Conservation (phyloP, 768 basidiomycete species). For the Naganishia vaughanmartiniae region DNA sequence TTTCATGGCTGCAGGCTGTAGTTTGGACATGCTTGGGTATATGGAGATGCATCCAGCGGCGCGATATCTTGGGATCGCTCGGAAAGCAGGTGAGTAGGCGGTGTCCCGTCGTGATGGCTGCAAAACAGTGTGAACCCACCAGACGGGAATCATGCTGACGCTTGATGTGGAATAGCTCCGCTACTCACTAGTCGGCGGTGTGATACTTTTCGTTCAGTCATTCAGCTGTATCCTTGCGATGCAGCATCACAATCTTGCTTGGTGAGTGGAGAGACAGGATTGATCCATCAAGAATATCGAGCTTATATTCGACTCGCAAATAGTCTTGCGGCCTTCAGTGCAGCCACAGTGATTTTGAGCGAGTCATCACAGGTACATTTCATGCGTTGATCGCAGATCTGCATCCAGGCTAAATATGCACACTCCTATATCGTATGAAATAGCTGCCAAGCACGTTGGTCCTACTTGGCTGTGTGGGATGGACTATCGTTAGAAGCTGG, state of each 20-base stretch:
- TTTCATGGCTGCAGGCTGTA: constrained; percentile 15
- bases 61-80: neutral
- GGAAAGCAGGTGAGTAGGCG: constrained; percentile 10
- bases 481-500: constrained; percentile 5
- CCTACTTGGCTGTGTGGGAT: neutral
- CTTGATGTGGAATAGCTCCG: neutral
- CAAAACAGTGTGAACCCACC: no score
- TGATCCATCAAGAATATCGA: neutral
- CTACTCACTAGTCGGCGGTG: neutral
- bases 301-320: neutral
- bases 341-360: constrained; percentile 14
- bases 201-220: constrained; percentile 17
- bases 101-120: neutral
- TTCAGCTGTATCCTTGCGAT: constrained; percentile 9
- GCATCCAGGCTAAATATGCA: neutral
- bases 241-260: constrained; percentile 17
- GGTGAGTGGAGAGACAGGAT: neutral
- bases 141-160: neutral
- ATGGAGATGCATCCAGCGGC: constrained; percentile 4
- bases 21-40: constrained; percentile 10
- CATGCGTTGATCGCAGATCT: neutral
- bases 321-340: constrained; percentile 12
- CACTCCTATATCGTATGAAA: neutral
- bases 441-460: constrained; percentile 9
- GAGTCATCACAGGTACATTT: neutral